Evolutionary conservation across 208 protist species (phyloP).

Genomic region (Willaertia magna): DNA sequence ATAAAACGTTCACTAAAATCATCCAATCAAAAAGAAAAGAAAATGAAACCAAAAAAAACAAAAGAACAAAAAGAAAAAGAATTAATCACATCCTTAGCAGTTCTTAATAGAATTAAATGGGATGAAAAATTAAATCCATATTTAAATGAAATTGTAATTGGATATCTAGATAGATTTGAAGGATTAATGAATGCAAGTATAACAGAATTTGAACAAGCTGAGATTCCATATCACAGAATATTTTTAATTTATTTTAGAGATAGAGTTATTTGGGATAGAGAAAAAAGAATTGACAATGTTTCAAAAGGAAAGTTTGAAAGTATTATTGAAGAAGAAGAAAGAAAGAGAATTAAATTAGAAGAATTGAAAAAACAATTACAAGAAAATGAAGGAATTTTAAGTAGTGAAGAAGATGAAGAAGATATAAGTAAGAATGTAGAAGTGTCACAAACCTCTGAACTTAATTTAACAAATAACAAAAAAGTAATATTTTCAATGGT

Average conservation of each 20-base stretch:
- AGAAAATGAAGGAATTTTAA: neutral
- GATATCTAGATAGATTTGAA: neutral
- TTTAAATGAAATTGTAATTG: neutral
- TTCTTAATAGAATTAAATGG: constrained; percentile 5
- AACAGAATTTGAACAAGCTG: neutral
- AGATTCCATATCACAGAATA: constrained; percentile 2
- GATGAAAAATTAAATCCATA: neutral
- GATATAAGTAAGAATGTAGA: neutral
- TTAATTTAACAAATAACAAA: neutral
- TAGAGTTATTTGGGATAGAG: constrained; percentile 3
- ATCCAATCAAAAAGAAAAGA: too few species aligned
- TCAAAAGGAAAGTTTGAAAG: neutral
- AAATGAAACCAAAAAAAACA: too few species aligned
- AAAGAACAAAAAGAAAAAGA: neutral
- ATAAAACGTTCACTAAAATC: too few species aligned
- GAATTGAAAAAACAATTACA: neutral
- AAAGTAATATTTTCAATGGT: neutral
- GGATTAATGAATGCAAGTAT: neutral
- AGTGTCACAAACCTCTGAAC: neutral
- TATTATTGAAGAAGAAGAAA: neutral
- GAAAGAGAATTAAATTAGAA: neutral
- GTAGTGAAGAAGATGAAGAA: neutral
- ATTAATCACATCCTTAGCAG: neutral
- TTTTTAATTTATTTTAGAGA: neutral
- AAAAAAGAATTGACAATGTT: constrained; percentile 7